phyloP scores from a whole-genome alignment of 306 rosid species.

The Vigna hirtella region DNA sequence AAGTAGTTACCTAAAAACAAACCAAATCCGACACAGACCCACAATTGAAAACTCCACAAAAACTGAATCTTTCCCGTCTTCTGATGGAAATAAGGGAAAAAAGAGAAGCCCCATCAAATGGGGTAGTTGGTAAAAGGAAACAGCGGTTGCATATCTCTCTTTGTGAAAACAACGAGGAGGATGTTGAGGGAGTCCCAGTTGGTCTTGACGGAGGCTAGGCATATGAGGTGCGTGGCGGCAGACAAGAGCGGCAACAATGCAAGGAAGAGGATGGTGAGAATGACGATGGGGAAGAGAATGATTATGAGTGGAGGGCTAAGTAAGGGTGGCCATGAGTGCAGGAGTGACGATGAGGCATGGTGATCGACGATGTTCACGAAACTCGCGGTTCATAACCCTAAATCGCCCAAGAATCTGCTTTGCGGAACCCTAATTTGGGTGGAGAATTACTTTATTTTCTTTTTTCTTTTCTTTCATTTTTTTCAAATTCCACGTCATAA shows the following conservation, averaged over 20 bases:
- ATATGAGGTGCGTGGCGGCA: slow-evolving; percentile 53
- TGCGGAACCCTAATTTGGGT: too few relatives aligned
- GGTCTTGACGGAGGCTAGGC: slow-evolving; percentile 62
- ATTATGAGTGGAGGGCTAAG: slow-evolving; percentile 70
- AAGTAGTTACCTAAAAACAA: slow-evolving; percentile 57
- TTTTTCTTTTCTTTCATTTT: too few relatives aligned
- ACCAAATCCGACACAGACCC: slow-evolving; percentile 11
- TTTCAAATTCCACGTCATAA: too few relatives aligned
- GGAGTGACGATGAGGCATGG: slow-evolving; percentile 59
- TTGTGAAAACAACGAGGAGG: slow-evolving; percentile 68
- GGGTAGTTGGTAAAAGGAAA: slow-evolving; percentile 53
- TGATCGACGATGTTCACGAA: background rate
- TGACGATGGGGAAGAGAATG: slow-evolving; percentile 66
- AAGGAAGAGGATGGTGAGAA: slow-evolving; percentile 59
- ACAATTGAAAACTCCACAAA: slow-evolving; percentile 23
- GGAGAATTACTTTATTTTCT: too few relatives aligned
- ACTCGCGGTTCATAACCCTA: too few relatives aligned
- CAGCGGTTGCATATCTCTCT: too few relatives aligned
- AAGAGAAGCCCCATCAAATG: background rate
- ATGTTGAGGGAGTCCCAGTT: slow-evolving; percentile 81
- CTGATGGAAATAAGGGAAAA: background rate
- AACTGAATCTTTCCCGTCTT: background rate
- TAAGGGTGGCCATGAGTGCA: slow-evolving; percentile 56
- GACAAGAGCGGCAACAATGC: slow-evolving; percentile 70
- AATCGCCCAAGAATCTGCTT: too few relatives aligned